Base-by-base conservation (phyloP, 83 land plant species). In the Diphasiastrum complanatum region DNA sequence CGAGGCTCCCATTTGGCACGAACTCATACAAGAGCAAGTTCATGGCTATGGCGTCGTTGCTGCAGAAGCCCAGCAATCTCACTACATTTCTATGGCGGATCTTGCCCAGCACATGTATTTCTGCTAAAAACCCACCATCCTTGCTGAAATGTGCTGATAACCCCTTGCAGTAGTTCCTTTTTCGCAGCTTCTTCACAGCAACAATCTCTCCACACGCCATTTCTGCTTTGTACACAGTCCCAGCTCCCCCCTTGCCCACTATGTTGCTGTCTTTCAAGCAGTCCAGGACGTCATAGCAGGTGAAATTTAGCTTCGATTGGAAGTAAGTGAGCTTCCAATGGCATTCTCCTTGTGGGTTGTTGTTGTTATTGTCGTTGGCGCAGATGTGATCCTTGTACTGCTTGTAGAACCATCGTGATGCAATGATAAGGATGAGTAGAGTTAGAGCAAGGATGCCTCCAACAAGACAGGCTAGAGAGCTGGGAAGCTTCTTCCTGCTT, bases 1-100 rank as follows among this genome's bases (percentile, higher is more conserved):
- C 95, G 45, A 87, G 52, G 75, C 89, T 84, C 32, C 97, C 97
- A 75, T 91, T 91, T 8, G 86, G 87, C 97, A 91, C 84, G 79
- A 73, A 91, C 68, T 91, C 95, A 47, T 84, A 91, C 5, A 91
- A 76, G 48, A 90, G 70, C 28, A 90, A 63, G 66, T 86, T 84
- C 38, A 84, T 77, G 33, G 79, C 84, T 37, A 84, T 77, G 33
- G 79, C 84, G 10, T 74, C 29, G 49, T 81, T 86, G 24, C 86
- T 81, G 65, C 88, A 83, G 66, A 78, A 87, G 18, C 80, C 88
- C 12, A 87, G 65, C 58, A 90, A 47, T 63, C 81, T 63, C 45
- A 90, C 85, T 45, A 90, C 84, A 60, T 86, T 76, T 33, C 86
- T 70, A 63, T 90, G 97, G 43, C 95, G 61, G 11, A 90, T 87